Evolutionary conservation across 2,329 filamentous ascomycete genomes (phyloP).

Genomic region (Aspergillus sp.): DNA sequence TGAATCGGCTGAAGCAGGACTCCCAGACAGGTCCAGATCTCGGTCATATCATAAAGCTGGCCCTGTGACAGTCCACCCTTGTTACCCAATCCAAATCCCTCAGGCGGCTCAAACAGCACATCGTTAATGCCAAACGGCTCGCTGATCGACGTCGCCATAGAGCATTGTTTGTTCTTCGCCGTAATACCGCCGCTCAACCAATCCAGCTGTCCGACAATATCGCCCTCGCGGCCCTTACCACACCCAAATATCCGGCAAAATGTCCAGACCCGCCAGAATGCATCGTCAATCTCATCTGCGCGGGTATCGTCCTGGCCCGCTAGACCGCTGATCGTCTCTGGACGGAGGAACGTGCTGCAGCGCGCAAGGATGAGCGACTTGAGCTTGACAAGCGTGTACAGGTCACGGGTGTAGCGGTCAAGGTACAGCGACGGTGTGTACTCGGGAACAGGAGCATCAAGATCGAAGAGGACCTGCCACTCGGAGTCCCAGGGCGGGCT

Average conservation of each 20-base stretch:
- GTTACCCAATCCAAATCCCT: slow-evolving; percentile 61
- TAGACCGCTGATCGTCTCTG: slow-evolving; percentile 56
- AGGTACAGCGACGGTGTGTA: slow-evolving; percentile 57
- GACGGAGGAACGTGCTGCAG: slow-evolving; percentile 57
- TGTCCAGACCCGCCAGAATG: slow-evolving; percentile 66
- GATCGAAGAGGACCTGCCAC: slow-evolving; percentile 41
- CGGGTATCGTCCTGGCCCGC: slow-evolving; percentile 47
- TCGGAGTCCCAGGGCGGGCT: slow-evolving; percentile 52
- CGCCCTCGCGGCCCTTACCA: slow-evolving; percentile 58
- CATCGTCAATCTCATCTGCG: slow-evolving; percentile 57
- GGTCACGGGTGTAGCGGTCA: slow-evolving; percentile 52
- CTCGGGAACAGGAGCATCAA: slow-evolving; percentile 50
- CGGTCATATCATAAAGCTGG: slow-evolving; percentile 64
- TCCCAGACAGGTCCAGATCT: slow-evolving; percentile 63
- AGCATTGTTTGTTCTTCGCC: slow-evolving; percentile 47
- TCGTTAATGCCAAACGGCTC: slow-evolving; percentile 53
- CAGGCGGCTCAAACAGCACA: slow-evolving; percentile 56
- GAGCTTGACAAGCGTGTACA: slow-evolving; percentile 54
- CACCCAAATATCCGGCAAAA: slow-evolving; percentile 65
- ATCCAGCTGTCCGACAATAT: slow-evolving; percentile 60
- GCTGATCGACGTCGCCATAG: slow-evolving; percentile 45
- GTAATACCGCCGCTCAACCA: slow-evolving; percentile 61
- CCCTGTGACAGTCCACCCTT: slow-evolving; percentile 52
- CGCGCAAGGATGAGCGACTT: slow-evolving; percentile 58
- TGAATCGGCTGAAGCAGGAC: slow-evolving; percentile 58